Evolutionary conservation across 768 basidiomycete genomes (phyloP).

Genomic region (Cyclocybe cylindracea): DNA sequence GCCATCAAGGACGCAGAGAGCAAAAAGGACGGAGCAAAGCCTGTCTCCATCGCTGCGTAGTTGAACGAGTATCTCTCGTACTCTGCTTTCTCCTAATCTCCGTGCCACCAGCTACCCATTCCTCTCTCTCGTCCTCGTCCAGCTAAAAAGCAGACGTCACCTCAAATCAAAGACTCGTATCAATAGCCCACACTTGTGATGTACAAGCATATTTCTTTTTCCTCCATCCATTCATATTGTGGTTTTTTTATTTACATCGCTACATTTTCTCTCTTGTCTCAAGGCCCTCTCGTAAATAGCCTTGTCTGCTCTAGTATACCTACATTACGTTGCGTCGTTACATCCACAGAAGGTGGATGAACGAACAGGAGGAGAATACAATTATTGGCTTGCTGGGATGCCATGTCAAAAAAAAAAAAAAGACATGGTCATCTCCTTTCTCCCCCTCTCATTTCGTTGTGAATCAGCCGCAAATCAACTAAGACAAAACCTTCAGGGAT

Average conservation of each 20-base stretch:
- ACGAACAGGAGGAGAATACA: conserved; percentile 20
- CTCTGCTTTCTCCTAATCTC: too few relatives aligned
- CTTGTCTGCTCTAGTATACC: conserved; percentile 6
- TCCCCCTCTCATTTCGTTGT: conserved; percentile 7
- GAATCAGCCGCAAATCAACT: not conserved
- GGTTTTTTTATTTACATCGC: not conserved
- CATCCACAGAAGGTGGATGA: conserved; percentile 12
- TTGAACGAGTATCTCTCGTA: not conserved
- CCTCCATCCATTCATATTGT: not conserved
- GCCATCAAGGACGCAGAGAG: conserved; percentile 67
- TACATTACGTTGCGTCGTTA: conserved; percentile 8
- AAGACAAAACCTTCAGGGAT: not conserved
- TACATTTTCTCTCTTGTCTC: conserved; percentile 1
- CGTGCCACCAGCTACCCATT: too few relatives aligned
- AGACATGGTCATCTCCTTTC: conserved; percentile 15
- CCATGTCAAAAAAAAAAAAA: conserved; percentile 14
- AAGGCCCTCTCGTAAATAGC: not conserved
- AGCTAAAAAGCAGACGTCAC: not conserved
- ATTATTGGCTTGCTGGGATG: conserved; percentile 14
- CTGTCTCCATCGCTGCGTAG: conserved; percentile 47
- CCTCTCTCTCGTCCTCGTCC: not conserved
- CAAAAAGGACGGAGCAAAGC: conserved; percentile 62
- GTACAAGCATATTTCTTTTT: too few relatives aligned
- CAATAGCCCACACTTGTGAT: too few relatives aligned
- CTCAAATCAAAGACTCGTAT: too few relatives aligned